These are phyloP conservation scores for Pedinophyceae sp. DNA, from an alignment of 139 green algal species.

Conservation along the genomic window DNA sequence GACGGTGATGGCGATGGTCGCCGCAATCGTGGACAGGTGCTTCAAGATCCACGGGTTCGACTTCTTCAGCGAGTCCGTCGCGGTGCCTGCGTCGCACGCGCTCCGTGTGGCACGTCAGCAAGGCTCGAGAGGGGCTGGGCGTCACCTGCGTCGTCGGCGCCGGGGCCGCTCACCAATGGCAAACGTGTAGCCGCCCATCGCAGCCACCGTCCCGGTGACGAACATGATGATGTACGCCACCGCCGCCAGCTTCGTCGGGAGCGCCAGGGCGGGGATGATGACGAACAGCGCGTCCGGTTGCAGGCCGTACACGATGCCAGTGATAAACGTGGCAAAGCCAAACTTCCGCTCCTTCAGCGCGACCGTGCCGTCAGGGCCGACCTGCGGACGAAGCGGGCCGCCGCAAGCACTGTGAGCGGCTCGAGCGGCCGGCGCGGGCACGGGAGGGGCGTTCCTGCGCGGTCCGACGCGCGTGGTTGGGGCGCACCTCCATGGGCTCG, in stretches of 20 bases:
- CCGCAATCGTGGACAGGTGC: conserved; percentile 48
- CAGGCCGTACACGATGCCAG: conserved; percentile 90
- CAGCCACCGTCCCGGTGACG: conserved; percentile 79
- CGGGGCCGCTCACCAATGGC: conserved; percentile 41
- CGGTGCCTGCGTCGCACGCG: no score
- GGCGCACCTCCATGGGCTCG: no score
- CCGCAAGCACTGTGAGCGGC: no score
- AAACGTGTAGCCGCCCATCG: conserved; percentile 90
- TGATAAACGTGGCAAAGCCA: conserved; percentile 62
- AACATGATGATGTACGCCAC: conserved; percentile 83
- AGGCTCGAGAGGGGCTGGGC: not conserved
- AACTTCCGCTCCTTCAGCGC: conserved; percentile 19
- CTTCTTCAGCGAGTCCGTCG: conserved; percentile 43
- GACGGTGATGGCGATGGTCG: conserved; percentile 42
- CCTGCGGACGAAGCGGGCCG: no score
- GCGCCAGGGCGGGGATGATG: conserved; percentile 81
- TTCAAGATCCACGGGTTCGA: conserved; percentile 42
- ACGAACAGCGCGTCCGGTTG: conserved; percentile 94
- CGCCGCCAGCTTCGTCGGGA: conserved; percentile 75
- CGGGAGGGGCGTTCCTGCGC: not conserved
- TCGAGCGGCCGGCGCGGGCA: not conserved
- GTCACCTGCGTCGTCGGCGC: not conserved
- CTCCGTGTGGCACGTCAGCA: no score
- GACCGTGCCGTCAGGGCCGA: no score
- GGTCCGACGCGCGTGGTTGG: not conserved